Conservation (phyloP, 306 rosid species). For the Echinosophora koreensis region DNA sequence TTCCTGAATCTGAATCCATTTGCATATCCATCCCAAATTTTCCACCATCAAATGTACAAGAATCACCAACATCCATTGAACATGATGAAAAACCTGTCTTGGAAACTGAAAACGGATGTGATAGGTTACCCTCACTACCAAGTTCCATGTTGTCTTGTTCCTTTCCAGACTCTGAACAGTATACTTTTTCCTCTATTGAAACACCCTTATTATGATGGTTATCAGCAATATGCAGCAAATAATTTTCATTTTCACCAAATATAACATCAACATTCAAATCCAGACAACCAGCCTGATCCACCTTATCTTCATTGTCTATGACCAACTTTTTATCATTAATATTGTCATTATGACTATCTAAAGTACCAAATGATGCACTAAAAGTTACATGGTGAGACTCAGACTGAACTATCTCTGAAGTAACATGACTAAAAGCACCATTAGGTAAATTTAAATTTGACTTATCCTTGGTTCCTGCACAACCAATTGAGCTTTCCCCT, state of each 20-base stretch:
- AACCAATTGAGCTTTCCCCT: conserved; percentile 52
- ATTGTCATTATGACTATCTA: conserved; percentile 55
- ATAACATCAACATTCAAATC: conserved; percentile 67
- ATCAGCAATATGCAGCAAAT: conserved; percentile 46
- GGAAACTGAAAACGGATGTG: conserved; percentile 34
- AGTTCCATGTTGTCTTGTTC: conserved; percentile 50
- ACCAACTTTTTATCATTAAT: conserved; percentile 40
- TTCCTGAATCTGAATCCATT: conserved; percentile 44
- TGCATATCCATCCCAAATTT: conserved; percentile 61
- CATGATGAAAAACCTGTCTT: conserved; percentile 48
- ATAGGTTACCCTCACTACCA: conserved; percentile 37
- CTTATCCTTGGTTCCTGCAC: conserved; percentile 54
- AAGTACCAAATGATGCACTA: conserved; percentile 53
- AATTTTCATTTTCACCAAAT: conserved; percentile 57
- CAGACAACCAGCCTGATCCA: conserved; percentile 50
- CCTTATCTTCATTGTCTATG: conserved; percentile 51
- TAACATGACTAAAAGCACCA: conserved; percentile 61
- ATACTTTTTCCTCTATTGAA: conserved; percentile 51
- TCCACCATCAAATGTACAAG: conserved; percentile 48
- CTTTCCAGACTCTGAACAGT: conserved; percentile 38
- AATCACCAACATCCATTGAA: conserved; percentile 47
- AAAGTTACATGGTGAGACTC: conserved; percentile 57
- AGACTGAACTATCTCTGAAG: conserved; percentile 70
- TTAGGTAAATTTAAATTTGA: conserved; percentile 53
- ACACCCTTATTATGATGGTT: conserved; percentile 46